Conservation (phyloP, 140 eudicot genomes). For the Flaveria floridana region DNA sequence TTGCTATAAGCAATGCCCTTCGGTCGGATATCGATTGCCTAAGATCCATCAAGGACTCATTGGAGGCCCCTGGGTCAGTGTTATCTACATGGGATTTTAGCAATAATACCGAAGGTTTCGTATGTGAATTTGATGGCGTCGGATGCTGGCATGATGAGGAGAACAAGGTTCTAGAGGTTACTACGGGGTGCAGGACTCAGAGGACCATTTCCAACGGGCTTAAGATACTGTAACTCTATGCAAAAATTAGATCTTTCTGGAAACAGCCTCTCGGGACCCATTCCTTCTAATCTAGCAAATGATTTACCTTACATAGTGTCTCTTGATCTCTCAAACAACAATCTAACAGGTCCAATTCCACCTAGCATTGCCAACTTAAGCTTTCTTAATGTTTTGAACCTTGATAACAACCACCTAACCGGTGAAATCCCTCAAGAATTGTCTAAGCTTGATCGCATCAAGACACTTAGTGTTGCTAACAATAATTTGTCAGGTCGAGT, state of each 20-base stretch:
- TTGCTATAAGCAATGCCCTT: conserved; percentile 28
- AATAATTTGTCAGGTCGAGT: conserved; percentile 47
- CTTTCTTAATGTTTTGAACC: conserved; percentile 39
- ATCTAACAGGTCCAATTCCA: conserved; percentile 49
- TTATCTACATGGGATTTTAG: conserved; percentile 41
- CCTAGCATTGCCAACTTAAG: conserved; percentile 28
- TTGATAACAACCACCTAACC: conserved; percentile 43
- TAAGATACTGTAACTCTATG: conserved; percentile 33
- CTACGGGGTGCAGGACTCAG: conserved; percentile 34
- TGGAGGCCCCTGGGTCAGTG: conserved; percentile 32
- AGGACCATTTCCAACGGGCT: conserved; percentile 46
- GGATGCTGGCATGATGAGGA: conserved; percentile 34
- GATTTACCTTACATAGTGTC: conserved; percentile 21
- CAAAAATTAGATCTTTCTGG: conserved; percentile 45
- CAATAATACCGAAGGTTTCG: conserved; percentile 26
- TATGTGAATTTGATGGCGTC: conserved; percentile 38
- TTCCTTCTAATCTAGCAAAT: conserved; percentile 40
- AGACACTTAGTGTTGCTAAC: conserved; percentile 32
- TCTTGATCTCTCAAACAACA: conserved; percentile 52
- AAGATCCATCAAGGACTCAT: conserved; percentile 36
- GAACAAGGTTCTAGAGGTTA: conserved; percentile 33
- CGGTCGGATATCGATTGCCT: conserved; percentile 51
- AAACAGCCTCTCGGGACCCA: conserved; percentile 41
- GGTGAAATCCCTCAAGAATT: conserved; percentile 48
- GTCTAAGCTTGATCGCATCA: conserved; percentile 27